A percentile compares a stretch with the other conserved stretches of the same genome.
Evolutionary conservation across 768 basidiomycete species (phyloP).

Genomic region (Mycena leptocephala): DNA sequence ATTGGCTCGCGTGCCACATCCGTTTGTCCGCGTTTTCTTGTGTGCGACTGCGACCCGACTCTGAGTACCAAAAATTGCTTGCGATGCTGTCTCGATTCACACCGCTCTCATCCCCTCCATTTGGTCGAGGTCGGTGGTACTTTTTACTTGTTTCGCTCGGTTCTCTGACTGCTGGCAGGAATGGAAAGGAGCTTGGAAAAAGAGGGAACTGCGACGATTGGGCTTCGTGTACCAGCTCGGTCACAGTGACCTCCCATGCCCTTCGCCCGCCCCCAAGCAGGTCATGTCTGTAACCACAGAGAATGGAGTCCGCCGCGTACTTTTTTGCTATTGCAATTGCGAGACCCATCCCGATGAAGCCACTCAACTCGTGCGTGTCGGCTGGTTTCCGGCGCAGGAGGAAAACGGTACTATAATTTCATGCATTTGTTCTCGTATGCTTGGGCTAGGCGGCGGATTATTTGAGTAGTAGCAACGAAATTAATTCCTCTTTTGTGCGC

Average conservation of each 20-base stretch:
- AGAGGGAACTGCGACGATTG: background rate
- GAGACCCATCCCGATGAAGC: background rate
- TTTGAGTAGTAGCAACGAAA: too few species aligned
- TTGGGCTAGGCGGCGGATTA: background rate
- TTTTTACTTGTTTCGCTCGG: too few species aligned
- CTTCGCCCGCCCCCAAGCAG: background rate
- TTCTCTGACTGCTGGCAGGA: too few species aligned
- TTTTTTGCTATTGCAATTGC: background rate
- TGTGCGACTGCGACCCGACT: too few species aligned
- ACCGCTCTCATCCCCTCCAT: too few species aligned
- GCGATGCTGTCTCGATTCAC: too few species aligned
- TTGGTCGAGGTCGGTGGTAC: too few species aligned
- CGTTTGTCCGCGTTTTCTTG: too few species aligned
- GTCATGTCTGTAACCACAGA: background rate
- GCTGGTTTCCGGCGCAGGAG: background rate
- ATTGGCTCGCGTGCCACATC: too few species aligned
- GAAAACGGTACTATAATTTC: background rate
- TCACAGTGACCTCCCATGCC: background rate
- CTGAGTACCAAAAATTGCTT: too few species aligned
- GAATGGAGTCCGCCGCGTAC: background rate
- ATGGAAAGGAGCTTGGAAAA: background rate
- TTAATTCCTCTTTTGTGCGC: too few species aligned
- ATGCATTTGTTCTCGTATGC: background rate
- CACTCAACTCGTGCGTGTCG: background rate
- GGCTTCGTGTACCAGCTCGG: background rate